Conservation (phyloP, 805 yeast species). For the Sugiyamaella boreocaroliniensis region DNA sequence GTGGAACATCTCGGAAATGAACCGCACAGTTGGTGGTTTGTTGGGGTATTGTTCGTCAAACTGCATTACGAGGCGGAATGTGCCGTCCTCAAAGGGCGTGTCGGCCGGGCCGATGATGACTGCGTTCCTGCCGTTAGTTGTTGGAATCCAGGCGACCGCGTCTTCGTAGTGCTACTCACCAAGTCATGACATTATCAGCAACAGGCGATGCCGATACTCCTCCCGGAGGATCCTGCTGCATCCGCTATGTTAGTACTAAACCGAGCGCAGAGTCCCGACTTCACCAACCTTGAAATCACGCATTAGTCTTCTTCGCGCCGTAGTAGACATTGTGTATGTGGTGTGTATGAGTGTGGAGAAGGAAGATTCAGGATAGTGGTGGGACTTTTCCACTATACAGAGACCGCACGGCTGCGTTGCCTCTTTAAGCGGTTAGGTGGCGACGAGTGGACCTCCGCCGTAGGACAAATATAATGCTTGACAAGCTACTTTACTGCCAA, state of each 20-base stretch:
- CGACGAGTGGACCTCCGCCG: too few relatives aligned
- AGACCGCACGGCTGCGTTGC: too few relatives aligned
- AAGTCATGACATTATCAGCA: conserved; percentile 94
- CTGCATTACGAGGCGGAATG: conserved; percentile 76
- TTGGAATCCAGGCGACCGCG: background rate
- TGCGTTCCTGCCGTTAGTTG: conserved; percentile 53
- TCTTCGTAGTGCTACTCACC: conserved; percentile 35
- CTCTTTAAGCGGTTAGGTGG: too few relatives aligned
- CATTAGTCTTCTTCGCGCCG: conserved; percentile 98
- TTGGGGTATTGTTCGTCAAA: conserved; percentile 97
- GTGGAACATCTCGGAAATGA: conserved; percentile 91
- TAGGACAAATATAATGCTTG: too few relatives aligned
- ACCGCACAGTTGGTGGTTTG: conserved; percentile 90
- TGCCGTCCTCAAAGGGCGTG: conserved; percentile 97
- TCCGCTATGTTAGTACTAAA: conserved; percentile 45
- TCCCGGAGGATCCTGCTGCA: conserved; percentile 97
- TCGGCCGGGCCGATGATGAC: conserved; percentile 96
- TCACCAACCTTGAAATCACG: conserved; percentile 81
- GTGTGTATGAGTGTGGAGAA: background rate
- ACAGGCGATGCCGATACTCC: conserved; percentile 97
- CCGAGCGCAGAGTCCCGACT: too few relatives aligned
- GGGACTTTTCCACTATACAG: background rate
- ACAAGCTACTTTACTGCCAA: too few relatives aligned
- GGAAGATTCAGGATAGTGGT: background rate
- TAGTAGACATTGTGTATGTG: conserved; percentile 69